Evolutionary conservation across 192 early-diverging fungal genomes (phyloP), one percentile per base, ranked within the genome.

Genomic region (Glomus cerebriforme): DNA sequence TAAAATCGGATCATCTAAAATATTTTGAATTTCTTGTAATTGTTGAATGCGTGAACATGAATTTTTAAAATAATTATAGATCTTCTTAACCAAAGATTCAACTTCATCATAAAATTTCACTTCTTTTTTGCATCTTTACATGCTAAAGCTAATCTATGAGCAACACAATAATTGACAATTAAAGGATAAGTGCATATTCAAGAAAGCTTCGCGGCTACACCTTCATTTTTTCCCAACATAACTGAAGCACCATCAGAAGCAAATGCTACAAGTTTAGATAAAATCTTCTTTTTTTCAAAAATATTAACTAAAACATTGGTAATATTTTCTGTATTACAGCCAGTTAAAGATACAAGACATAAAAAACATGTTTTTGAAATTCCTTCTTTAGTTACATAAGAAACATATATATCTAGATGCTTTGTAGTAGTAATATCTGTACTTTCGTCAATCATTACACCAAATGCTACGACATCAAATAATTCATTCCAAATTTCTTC

Each of bases 51-150:
- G 3, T 22, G 13, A 59, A n/a, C n/a, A n/a, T n/a, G n/a, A n/a
- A n/a, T 60, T 60, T 60, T 60, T 60, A 26, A 60, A 60, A 60
- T 24, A 60, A 26, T 26, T 60, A 60, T 60, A 60, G 3, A 60
- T 60, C 10, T 17, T 60, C 4, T 26, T 26, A 22, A 60, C 22
- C 22, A 60, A 60, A 24, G 5, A 22, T 60, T 60, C 59, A 24
- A 26, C 59, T 26, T 60, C 24, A 15, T 24, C 59, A 60, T 60
- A 60, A 60, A 60, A n/a, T n/a, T 60, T 26, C 4, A 60, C 24
- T 60, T 60, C 59, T 60, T 60, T 60, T 26, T 60, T 60, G 59
- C 22, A 7, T 60, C 22, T 60, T 60, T 60, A 60, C 59, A 60
- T 59, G 58, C 58, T 59, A 59, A 15, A 59, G 58, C 58, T 59